Base-by-base conservation (phyloP, 164 flowering plant species). In the Akebia trifoliata region DNA sequence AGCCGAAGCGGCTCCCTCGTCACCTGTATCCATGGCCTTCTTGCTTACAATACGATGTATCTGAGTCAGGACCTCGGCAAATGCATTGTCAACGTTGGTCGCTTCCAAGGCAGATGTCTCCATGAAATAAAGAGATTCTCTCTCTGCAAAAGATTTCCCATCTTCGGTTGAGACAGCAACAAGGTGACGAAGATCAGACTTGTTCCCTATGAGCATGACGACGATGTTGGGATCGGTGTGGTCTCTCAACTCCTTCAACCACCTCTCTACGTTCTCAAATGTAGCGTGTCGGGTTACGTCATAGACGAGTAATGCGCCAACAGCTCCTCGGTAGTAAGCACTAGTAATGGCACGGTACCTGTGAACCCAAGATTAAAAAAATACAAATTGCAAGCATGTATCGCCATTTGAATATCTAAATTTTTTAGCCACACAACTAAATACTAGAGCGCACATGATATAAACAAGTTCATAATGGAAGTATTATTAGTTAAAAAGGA, bases 311-410 rank as follows among this genome's bases (percentile, higher is more conserved):
- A 82, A 61, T 34, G 88, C 88, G 12, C 91, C 91, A 37, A 85
- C 84, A 44, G 88, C 85, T 28, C 94, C 94, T 54, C 90, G 69
- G 57, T 86, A 86, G 67, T 86, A 86, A 15, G 94, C 94, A 71
- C 90, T 83, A 1, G 94, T 86, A 24, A 86, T 86, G 56, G 94
- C 94, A 40, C 94, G 85, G 71, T 86, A 86, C 81, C 94, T 86
- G 57, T 31, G 29, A 40, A 32, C 11, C 3, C 8, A 14, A 51
- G n/a, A n/a, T n/a, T n/a, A n/a, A n/a, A n/a, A n/a, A 26, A 22
- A 56, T 10, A 22, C 4, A 21, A 28, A 44, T 21, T 2, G 25
- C 30, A 15, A 48, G 34, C 17, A 15, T 12, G 5, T 4, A 7
- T 28, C 9, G 5, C 9, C 9, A 34, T 9, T 34, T 5, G 36